phyloP scores from a whole-genome alignment of 1,284 basidiomycete genomes.

The Schizophyllum commune region DNA sequence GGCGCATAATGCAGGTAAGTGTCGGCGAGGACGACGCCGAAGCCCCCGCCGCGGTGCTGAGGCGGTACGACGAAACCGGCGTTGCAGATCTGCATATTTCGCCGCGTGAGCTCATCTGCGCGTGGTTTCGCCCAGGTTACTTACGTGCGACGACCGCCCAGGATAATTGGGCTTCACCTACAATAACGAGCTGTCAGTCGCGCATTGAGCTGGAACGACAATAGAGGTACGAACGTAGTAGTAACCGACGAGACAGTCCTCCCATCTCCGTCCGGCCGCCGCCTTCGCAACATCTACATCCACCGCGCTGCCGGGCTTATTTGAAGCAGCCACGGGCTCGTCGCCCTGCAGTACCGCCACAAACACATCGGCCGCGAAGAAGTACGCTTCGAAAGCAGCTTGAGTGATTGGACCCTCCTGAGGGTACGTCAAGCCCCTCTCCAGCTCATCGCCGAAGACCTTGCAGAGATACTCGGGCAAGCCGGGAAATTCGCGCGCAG shows the following conservation, averaged over 20 bases:
- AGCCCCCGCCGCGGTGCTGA: constrained; percentile 56
- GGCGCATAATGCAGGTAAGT: constrained; percentile 84
- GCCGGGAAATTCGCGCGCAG: constrained; percentile 34
- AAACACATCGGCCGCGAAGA: constrained; percentile 70
- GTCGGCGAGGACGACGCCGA: constrained; percentile 69
- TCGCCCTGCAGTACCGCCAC: constrained; percentile 48
- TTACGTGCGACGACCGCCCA: constrained; percentile 86
- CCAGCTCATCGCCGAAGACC: constrained; percentile 69
- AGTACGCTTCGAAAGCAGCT: constrained; percentile 62
- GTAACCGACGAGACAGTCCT: constrained; percentile 67
- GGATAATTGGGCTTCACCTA: constrained; percentile 89
- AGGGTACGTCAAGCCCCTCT: constrained; percentile 76
- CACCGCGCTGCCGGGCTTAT: constrained; percentile 18
- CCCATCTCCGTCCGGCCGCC: constrained; percentile 44
- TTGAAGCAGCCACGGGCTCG: constrained; percentile 19
- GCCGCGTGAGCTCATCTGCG: constrained; percentile 1
- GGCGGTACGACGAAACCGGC: constrained; percentile 84
- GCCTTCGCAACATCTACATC: constrained; percentile 36
- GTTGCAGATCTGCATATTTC: constrained; percentile 63
- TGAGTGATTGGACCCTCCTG: constrained; percentile 58
- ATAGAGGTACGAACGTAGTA: constrained; percentile 58
- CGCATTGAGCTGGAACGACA: neutral
- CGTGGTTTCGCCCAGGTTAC: constrained; percentile 20
- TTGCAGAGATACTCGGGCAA: constrained; percentile 55
- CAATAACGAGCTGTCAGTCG: constrained; percentile 5